These are phyloP conservation scores for Gonium pectorale DNA, from an alignment of 139 green algal genomes.

Conservation along the genomic window DNA sequence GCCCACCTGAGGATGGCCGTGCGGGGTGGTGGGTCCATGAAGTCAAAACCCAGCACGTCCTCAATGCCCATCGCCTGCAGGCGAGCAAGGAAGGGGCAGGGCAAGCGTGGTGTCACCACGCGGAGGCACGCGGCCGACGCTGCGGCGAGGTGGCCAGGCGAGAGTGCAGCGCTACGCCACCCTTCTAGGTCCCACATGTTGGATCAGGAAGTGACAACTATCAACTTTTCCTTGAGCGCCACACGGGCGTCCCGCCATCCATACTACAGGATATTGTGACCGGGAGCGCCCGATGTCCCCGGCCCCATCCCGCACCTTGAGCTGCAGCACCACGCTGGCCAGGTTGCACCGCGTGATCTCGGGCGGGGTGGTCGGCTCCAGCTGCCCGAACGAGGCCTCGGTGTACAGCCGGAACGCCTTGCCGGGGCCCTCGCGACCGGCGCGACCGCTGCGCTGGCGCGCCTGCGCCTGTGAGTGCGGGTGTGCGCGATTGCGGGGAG, in stretches of 20 bases:
- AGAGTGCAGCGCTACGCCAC: too few relatives aligned
- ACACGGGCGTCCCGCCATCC: too few relatives aligned
- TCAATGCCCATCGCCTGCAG: slow-evolving; percentile 77
- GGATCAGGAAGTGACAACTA: too few relatives aligned
- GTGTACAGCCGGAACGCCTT: slow-evolving; percentile 95
- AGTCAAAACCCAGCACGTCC: slow-evolving; percentile 82
- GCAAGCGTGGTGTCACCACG: too few relatives aligned
- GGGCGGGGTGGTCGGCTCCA: slow-evolving; percentile 77
- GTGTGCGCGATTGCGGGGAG: too few relatives aligned
- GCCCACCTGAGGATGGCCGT: slow-evolving; percentile 61
- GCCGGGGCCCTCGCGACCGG: slow-evolving; percentile 88
- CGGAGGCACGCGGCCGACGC: too few relatives aligned
- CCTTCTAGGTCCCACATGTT: too few relatives aligned
- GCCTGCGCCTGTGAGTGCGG: slow-evolving; percentile 89
- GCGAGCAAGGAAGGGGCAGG: too few relatives aligned
- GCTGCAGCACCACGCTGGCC: slow-evolving; percentile 80
- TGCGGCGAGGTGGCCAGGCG: too few relatives aligned
- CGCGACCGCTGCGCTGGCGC: slow-evolving; percentile 85
- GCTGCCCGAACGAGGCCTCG: slow-evolving; percentile 76
- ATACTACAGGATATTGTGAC: too few relatives aligned
- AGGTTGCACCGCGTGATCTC: slow-evolving; percentile 91
- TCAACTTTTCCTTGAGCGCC: too few relatives aligned
- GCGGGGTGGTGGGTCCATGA: slow-evolving; percentile 76
- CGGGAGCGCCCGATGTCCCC: too few relatives aligned
- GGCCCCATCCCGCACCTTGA: slow-evolving; percentile 29